Conservation (phyloP, 2,329 filamentous ascomycete species). For the Fusarium praegraminearum region DNA sequence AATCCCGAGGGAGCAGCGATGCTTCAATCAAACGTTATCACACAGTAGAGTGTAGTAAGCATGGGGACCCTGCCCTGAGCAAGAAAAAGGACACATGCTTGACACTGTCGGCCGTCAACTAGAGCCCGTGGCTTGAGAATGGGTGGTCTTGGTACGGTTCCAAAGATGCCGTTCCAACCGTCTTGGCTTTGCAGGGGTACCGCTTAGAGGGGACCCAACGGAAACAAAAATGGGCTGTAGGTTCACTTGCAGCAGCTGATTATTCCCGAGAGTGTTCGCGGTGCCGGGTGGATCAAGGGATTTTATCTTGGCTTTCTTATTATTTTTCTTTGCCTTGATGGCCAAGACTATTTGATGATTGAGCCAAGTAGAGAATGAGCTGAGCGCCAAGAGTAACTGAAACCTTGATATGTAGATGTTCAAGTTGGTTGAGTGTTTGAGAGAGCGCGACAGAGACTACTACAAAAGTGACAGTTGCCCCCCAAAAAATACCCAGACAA, state of each 20-base stretch:
- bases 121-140: constrained; percentile 45
- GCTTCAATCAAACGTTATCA: constrained; percentile 13
- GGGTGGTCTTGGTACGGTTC: constrained; percentile 49
- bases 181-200: constrained; percentile 51
- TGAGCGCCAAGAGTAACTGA: not conserved
- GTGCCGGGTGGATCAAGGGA: constrained; percentile 41
- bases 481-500: not conserved
- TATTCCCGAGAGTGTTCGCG: constrained; percentile 49
- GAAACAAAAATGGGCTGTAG: constrained; percentile 30
- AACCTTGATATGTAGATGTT: not conserved
- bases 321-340: no score
- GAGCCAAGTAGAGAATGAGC: not conserved
- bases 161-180: constrained; percentile 56
- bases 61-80: constrained; percentile 1
- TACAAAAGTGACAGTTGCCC: no score
- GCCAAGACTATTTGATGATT: not conserved
- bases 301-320: constrained; percentile 27
- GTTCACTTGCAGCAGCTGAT: constrained; percentile 38
- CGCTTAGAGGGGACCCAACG: not conserved
- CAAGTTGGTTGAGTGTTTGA: not conserved
- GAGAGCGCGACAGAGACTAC: not conserved
- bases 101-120: constrained; percentile 40
- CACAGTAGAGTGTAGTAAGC: not conserved
- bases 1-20: constrained; percentile 29
- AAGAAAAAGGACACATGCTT: constrained; percentile 41